A percentile compares a stretch with the other conserved stretches of the same genome.
phyloP scores from a whole-genome alignment of 1,139 yeast species.

The Candida albicans region DNA sequence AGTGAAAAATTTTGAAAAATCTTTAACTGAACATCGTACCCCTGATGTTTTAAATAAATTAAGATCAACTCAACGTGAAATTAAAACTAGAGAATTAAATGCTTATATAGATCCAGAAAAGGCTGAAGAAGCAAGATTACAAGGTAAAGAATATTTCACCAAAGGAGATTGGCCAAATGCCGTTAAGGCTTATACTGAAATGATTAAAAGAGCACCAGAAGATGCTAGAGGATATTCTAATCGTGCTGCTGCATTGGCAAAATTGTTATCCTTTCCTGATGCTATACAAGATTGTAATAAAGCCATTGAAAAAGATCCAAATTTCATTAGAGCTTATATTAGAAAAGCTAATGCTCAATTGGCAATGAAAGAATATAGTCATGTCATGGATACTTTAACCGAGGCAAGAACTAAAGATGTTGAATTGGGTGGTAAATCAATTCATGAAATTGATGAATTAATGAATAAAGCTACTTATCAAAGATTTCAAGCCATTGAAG shows the following conservation, averaged over 20 bases:
- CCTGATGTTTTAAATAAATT: slow-evolving; percentile 90
- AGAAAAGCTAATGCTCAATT: slow-evolving; percentile 95
- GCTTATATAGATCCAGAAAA: slow-evolving; percentile 84
- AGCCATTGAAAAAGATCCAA: slow-evolving; percentile 87
- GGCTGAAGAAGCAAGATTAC: slow-evolving; percentile 92
- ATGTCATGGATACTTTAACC: slow-evolving; percentile 79
- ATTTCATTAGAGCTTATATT: slow-evolving; percentile 89
- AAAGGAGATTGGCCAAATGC: slow-evolving; percentile 97
- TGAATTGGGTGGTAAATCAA: slow-evolving; percentile 59
- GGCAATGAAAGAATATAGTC: slow-evolving; percentile 84
- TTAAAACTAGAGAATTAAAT: slow-evolving; percentile 73
- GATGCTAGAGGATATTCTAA: slow-evolving; percentile 98
- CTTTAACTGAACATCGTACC: slow-evolving; percentile 95
- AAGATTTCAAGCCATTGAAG: slow-evolving; percentile 78
- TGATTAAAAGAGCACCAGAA: slow-evolving; percentile 92
- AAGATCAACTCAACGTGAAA: slow-evolving; percentile 82
- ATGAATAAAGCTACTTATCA: slow-evolving; percentile 74
- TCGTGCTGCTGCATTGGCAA: slow-evolving; percentile 95
- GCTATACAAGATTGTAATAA: slow-evolving; percentile 89
- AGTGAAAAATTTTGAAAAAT: slow-evolving; percentile 77
- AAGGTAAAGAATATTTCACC: slow-evolving; percentile 87
- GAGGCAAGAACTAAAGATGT: slow-evolving; percentile 75
- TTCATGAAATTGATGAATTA: slow-evolving; percentile 79
- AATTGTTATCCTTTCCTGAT: slow-evolving; percentile 95
- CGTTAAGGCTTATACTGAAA: slow-evolving; percentile 90